These are phyloP conservation scores for Eudorina sp. DNA, from an alignment of 139 green algal species.

Conservation along the genomic window DNA sequence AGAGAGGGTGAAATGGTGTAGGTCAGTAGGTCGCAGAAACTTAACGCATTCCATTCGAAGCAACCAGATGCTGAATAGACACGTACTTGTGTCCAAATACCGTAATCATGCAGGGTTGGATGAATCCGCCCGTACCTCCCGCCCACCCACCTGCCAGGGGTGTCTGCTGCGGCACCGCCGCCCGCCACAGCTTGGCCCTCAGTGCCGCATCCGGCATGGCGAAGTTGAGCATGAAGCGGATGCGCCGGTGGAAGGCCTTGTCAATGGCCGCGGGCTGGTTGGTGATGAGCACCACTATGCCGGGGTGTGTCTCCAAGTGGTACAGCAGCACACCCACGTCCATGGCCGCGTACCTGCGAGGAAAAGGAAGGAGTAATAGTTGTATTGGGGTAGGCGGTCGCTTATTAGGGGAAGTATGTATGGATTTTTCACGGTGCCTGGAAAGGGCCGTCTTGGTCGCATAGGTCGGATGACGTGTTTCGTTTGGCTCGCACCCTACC, in stretches of 20 bases:
- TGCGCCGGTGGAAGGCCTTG: slow-evolving; percentile 31
- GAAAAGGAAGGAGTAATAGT: no score
- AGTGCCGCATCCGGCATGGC: slow-evolving; percentile 1
- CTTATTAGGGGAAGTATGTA: no score
- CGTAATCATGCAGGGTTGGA: neutral
- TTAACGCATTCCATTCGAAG: no score
- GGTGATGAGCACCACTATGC: slow-evolving; percentile 43
- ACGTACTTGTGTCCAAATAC: no score
- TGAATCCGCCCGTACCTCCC: neutral
- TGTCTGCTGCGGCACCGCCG: slow-evolving; percentile 30
- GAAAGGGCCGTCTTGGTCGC: no score
- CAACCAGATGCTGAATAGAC: no score
- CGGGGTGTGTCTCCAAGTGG: slow-evolving; percentile 29
- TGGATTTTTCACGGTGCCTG: no score
- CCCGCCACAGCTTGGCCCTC: slow-evolving; percentile 16
- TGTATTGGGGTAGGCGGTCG: no score
- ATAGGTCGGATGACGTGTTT: no score
- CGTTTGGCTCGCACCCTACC: no score
- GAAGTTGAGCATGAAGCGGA: slow-evolving; percentile 42
- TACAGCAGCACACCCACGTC: slow-evolving; percentile 40
- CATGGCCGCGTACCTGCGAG: slow-evolving; percentile 25
- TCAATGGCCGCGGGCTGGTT: slow-evolving; percentile 25
- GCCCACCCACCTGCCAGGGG: slow-evolving; percentile 33
- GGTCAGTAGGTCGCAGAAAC: no score
- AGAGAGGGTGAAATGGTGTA: no score